Evolutionary conservation across 192 early-diverging fungal species (phyloP).

Genomic region (Jimgerdemannia lactiflua): DNA sequence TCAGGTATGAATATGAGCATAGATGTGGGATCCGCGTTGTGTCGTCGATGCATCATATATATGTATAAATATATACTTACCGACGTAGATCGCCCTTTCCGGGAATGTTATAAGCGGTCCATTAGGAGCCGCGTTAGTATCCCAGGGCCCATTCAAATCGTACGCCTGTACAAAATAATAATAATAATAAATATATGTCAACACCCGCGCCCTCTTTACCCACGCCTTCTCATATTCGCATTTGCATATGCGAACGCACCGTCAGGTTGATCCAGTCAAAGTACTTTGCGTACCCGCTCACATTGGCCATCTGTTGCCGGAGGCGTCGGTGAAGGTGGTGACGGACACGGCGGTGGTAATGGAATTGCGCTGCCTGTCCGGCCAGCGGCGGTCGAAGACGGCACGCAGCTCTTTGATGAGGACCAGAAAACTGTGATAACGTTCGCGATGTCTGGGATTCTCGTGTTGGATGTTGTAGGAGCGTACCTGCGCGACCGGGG

Average conservation of each 20-base stretch:
- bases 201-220: background rate
- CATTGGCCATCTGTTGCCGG: slow-evolving; percentile 41
- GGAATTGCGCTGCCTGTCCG: slow-evolving; percentile 25
- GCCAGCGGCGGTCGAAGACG: background rate
- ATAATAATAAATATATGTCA: background rate
- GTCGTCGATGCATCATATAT: too few species aligned
- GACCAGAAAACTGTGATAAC: background rate
- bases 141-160: slow-evolving; percentile 42
- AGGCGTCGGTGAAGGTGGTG: slow-evolving; percentile 48
- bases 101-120: slow-evolving; percentile 11
- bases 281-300: slow-evolving; percentile 45
- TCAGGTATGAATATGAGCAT: too few species aligned
- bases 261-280: slow-evolving; percentile 67
- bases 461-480: too few species aligned
- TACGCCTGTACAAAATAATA: slow-evolving; percentile 30
- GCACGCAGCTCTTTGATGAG: background rate
- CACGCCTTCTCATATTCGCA: background rate
- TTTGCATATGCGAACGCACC: slow-evolving; percentile 2
- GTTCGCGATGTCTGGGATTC: too few species aligned
- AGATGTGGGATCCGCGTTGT: too few species aligned
- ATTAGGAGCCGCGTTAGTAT: slow-evolving; percentile 3
- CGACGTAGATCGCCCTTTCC: slow-evolving; percentile 1
- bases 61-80: too few species aligned
- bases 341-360: slow-evolving; percentile 62
- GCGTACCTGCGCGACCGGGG: background rate